A percentile compares a stretch with the other conserved stretches of the same genome.
These are phyloP conservation scores for Didymella segeticola DNA, from an alignment of 2,329 filamentous ascomycete species.

Conservation along the genomic window DNA sequence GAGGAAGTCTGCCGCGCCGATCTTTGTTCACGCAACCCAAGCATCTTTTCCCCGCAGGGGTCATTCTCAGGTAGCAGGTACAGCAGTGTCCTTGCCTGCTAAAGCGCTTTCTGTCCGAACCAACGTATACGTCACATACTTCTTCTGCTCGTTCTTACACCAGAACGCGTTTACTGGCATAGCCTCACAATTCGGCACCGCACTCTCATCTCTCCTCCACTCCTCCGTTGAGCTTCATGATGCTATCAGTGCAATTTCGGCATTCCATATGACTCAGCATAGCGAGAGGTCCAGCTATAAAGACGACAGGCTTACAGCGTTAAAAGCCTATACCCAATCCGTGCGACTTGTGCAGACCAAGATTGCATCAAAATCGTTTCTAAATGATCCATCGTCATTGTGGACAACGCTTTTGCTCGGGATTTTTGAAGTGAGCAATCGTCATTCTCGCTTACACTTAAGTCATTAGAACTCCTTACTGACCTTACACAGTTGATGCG, in stretches of 20 bases:
- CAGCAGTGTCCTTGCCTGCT: neutral
- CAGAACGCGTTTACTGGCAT: slow-evolving; percentile 29
- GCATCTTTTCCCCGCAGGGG: neutral
- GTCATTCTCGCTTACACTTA: neutral
- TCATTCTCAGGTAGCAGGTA: neutral
- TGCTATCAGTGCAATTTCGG: slow-evolving; percentile 29
- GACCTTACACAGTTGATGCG: slow-evolving; percentile 30
- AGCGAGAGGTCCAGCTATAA: neutral
- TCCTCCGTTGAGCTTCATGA: slow-evolving; percentile 25
- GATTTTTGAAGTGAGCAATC: slow-evolving; percentile 30
- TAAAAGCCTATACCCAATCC: slow-evolving; percentile 30
- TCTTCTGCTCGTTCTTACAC: slow-evolving; percentile 31
- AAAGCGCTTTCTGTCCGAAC: neutral
- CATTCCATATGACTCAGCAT: slow-evolving; percentile 16
- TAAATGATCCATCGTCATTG: slow-evolving; percentile 25
- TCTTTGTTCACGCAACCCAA: slow-evolving; percentile 25
- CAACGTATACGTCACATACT: slow-evolving; percentile 26
- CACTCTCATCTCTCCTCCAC: slow-evolving; percentile 21
- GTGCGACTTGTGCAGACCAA: slow-evolving; percentile 21
- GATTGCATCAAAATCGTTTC: slow-evolving; percentile 19
- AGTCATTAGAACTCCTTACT: neutral
- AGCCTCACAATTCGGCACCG: slow-evolving; percentile 7
- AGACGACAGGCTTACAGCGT: slow-evolving; percentile 6
- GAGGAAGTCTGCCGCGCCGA: slow-evolving; percentile 6
- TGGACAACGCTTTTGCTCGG: slow-evolving; percentile 38